Evolutionary conservation across 140 eudicot genomes (phyloP), one percentile per base, ranked within the genome.

Genomic region (Flaveria floridana): DNA sequence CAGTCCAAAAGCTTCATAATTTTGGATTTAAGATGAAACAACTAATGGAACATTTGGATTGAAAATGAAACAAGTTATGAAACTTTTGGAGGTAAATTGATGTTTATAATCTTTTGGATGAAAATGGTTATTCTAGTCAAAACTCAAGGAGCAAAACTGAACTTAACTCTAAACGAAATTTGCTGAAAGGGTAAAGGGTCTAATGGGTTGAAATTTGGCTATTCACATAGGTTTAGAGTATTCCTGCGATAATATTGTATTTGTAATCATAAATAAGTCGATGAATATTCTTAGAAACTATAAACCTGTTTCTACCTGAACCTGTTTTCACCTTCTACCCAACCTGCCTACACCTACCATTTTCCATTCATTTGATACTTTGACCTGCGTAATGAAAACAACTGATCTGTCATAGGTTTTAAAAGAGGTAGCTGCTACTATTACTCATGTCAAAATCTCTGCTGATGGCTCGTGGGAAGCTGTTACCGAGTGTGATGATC

Each of bases 391-490:
- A 39, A 8, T 78, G 55, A 37, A 74, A 74, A 51, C 16, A 18
- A 34, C 14, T 6, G 23, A 71, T 67, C 65, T 10, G 21, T 78
- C 50, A 30, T 71, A 92, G 97, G 85, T 87, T 19, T 83, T 92
- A 77, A 70, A 85, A 75, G 95, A 92, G 72, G 87, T 86, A 15
- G 88, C 81, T 7, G 85, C 21, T 74, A 74, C 81, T 72, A 84
- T 87, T 67, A 75, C 85, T n/a, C 84, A 76, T 61, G 88, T 92
- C 47, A 83, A 71, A 18, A 53, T 92, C 70, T 83, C 89, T 28
- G 85, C 90, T 14, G 97, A 89, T 47, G 97, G 97, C 30, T 81
- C 89, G 6, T 92, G 97, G 96, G 78, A 78, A 71, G 84, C 83
- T 48, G 79, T 80, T 73, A 57, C 65, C 1, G 91, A 81, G 67